Base-by-base conservation (phyloP, 2,329 filamentous ascomycete genomes). In the Dichotomopilus funicola region DNA sequence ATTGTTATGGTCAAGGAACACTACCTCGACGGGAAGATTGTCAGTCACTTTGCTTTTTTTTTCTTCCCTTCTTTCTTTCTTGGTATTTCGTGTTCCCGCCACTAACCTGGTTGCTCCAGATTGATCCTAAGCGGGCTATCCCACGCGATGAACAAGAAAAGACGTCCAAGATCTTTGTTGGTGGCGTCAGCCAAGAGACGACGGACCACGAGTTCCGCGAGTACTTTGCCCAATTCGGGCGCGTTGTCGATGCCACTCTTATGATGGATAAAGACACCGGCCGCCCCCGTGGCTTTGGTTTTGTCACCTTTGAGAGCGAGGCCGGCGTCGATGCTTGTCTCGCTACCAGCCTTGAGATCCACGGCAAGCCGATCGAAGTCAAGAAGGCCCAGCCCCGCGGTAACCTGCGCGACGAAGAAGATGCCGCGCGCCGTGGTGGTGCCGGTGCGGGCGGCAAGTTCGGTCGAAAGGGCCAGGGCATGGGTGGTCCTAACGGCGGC, bases 191-290 rank as follows among this genome's bases (percentile, higher is more conserved):
- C 71, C 94, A 97, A 73, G 94, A 99, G 67, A 94, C 92, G 0
- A 96, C 90, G 1, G 94, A 99, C 67, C 86, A 91, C 59, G 91
- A 97, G 69, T 99, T 99, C 71, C 91, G 90, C 68, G 87, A 94
- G 58, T 99, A 96, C 73, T 99, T 99, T 74, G 90, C 88, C 67
- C 89, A 96, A 67, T 99, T 97, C 66, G 94, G 94, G 34, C 86
- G 92, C 59, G 94, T 99, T 19, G 87, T 99, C 41, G 94, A 99
- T 73, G 94, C 94, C 1, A 99, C 94, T 0, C 83, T 99, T 2
- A 99, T 99, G 94, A 99, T 99, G 85, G 94, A 99, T 71, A 99
- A 99, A 73, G 94, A 99, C 71, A 99, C 94, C 0, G 94, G 94
- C n/a, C 84, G 94, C 42, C 94, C 94, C 2, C 82, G 94, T 67